Base-by-base conservation (phyloP, 306 rosid species). In the Rosa persica region DNA sequence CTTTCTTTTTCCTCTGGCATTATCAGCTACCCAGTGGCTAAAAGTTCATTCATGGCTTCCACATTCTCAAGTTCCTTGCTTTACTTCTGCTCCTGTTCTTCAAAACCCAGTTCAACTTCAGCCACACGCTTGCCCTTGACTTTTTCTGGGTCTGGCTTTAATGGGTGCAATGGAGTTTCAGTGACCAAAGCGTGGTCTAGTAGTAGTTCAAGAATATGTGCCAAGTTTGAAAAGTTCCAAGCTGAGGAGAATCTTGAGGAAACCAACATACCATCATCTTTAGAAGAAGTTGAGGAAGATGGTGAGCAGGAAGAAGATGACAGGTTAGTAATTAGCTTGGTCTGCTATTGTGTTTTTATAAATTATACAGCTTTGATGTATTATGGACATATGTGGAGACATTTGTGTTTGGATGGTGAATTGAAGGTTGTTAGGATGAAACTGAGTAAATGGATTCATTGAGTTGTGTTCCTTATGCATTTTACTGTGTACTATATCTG, bases 171-270 rank as follows among this genome's bases (percentile, higher is more conserved):
- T 72, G 87, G 80, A 25, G 69, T 78, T 73, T 79, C 87, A 72
- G 68, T 85, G 52, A 78, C 22, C 74, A 44, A 74, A 34, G 44
- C 86, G 6, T 74, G 62, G 73, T 76, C 78, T 61, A 34, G 43
- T 22, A 57, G 76, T 52, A 23, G 51, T 73, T 80, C 87, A 62
- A 95, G 84, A 86, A 77, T 88, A 25, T 48, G 49, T 65, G 97
- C 98, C 69, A 95, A 92, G 90, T 92, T 95, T 85, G 96, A 95
- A 12, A 93, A 92, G 72, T 92, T 93, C 88, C 88, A 89, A 77
- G 87, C 87, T 10, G 88, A 85, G 66, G 84, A 86, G 38, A 69
- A 47, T 44, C 42, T 61, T 39, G 69, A 75, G 76, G 89, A 87
- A 19, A 3, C 88, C 13, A 61, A 76, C 27, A 67, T 82, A 44